Percentiles rank a stretch among this genome's conserved stretches.
phyloP scores from a whole-genome alignment of 129 eudicot species.

The Scalesia atractyloides region DNA sequence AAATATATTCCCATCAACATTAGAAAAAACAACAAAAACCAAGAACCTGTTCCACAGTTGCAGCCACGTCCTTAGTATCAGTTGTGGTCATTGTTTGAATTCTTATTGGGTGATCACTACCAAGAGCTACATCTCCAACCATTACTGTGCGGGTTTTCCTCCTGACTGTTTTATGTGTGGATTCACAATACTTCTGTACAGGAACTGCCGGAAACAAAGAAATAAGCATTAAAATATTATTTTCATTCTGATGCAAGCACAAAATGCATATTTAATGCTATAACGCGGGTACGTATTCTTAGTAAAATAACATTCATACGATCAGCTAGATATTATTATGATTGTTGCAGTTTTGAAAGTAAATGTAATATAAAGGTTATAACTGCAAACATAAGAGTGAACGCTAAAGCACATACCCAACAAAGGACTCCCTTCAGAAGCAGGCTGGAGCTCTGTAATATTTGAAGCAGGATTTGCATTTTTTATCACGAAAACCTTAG shows the following conservation, averaged over 20 bases:
- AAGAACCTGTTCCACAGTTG: slow-evolving; percentile 86
- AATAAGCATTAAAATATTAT: neutral
- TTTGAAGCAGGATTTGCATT: slow-evolving; percentile 74
- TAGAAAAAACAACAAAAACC: neutral
- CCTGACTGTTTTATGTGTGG: slow-evolving; percentile 79
- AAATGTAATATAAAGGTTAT: neutral
- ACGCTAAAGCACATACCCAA: slow-evolving; percentile 56
- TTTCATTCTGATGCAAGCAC: slow-evolving; percentile 4
- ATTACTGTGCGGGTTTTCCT: slow-evolving; percentile 93
- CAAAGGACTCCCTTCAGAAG: slow-evolving; percentile 90
- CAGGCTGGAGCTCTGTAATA: slow-evolving; percentile 76
- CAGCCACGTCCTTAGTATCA: slow-evolving; percentile 91
- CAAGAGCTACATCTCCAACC: slow-evolving; percentile 97
- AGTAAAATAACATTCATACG: neutral
- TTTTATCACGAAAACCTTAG: slow-evolving; percentile 53
- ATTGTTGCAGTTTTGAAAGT: neutral
- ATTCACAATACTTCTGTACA: slow-evolving; percentile 89
- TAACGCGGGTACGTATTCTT: neutral
- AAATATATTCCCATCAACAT: neutral
- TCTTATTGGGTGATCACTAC: slow-evolving; percentile 96
- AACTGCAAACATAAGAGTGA: slow-evolving; percentile 15
- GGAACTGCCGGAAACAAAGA: slow-evolving; percentile 60
- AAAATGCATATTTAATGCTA: neutral
- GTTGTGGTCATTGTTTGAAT: slow-evolving; percentile 97
- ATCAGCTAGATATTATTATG: slow-evolving; percentile 5